Evolutionary conservation across 345 rosid genomes (phyloP).

Genomic region (Syzygium jambos): DNA sequence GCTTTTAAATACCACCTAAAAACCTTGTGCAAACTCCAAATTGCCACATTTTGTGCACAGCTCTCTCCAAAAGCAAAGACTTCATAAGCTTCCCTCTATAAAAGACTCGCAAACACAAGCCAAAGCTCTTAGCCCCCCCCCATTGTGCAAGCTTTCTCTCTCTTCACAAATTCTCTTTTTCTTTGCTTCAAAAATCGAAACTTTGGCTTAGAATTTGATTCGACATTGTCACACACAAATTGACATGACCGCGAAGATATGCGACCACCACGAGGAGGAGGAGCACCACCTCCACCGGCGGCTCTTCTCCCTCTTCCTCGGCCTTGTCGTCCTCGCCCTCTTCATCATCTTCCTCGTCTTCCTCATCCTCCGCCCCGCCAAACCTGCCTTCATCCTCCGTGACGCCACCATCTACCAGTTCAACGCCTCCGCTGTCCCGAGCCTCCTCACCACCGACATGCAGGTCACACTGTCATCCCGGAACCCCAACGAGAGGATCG

Average conservation of each 20-base stretch:
- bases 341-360: slow-evolving; percentile 10
- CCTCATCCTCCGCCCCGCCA: slow-evolving; percentile 49
- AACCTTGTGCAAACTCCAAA: background rate
- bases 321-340: background rate
- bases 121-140: background rate
- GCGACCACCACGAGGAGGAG: slow-evolving; percentile 20
- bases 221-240: background rate
- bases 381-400: slow-evolving; percentile 57
- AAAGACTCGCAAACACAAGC: background rate
- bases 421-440: slow-evolving; percentile 34
- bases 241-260: slow-evolving; percentile 24
- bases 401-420: slow-evolving; percentile 55
- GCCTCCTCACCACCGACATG: slow-evolving; percentile 28
- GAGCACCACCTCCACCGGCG: slow-evolving; percentile 2
- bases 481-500: slow-evolving; percentile 58
- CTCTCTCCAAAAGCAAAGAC: background rate
- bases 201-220: background rate
- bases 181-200: background rate
- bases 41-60: background rate
- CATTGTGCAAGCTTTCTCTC: background rate
- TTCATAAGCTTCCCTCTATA: background rate
- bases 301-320: background rate
- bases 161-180: background rate
- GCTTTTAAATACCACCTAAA: background rate
- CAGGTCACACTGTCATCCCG: slow-evolving; percentile 58